Evolutionary conservation across 257 asterid genomes (phyloP).

Genomic region (Solanum virginianum): DNA sequence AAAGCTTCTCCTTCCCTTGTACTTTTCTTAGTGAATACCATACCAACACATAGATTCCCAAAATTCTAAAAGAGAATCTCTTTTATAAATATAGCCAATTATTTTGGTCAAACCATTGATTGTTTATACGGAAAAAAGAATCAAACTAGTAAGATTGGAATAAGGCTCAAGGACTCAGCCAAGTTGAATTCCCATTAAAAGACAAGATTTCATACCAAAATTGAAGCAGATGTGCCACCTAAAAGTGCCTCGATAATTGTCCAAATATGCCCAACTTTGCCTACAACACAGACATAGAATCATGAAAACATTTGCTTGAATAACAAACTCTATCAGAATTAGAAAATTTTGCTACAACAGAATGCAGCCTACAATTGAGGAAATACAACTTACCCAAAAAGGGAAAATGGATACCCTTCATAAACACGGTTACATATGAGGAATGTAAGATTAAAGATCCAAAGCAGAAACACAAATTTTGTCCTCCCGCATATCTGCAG

Average conservation of each 20-base stretch:
- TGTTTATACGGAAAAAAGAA: background rate
- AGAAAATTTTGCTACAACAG: background rate
- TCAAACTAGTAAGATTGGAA: background rate
- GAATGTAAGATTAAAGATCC: background rate
- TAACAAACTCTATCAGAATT: background rate
- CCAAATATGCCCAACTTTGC: slow-evolving; percentile 62
- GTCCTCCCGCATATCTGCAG: background rate
- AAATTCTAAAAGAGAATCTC: background rate
- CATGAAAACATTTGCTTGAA: background rate
- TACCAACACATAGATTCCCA: background rate
- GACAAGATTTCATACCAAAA: slow-evolving; percentile 52
- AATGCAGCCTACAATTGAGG: background rate
- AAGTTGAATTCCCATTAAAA: background rate
- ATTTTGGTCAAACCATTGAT: background rate
- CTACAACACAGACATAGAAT: slow-evolving; percentile 29
- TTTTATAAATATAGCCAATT: background rate
- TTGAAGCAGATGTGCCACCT: slow-evolving; percentile 99
- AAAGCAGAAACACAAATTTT: background rate
- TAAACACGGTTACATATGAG: background rate
- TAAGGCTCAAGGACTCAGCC: background rate
- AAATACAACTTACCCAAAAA: background rate
- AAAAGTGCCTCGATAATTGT: slow-evolving; percentile 76
- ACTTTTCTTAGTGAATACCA: background rate
- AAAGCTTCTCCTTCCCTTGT: background rate
- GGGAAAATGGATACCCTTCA: background rate